Conservation (phyloP, 257 asterid genomes). For the Solanum acaule region DNA sequence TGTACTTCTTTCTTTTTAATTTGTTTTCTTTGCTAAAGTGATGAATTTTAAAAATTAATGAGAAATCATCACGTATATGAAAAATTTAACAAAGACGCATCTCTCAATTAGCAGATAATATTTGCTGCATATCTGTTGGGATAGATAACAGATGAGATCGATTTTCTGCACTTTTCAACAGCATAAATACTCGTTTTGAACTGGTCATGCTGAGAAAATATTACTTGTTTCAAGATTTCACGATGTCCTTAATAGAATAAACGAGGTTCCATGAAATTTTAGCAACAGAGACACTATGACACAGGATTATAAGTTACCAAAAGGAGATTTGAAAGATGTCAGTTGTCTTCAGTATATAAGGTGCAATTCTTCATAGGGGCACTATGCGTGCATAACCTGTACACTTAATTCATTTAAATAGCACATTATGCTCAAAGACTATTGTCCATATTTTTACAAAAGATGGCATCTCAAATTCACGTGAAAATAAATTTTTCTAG, state of each 20-base stretch:
- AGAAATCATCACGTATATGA: not conserved
- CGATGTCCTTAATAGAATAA: not conserved
- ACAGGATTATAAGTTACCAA: not conserved
- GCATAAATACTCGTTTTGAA: not conserved
- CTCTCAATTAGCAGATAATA: not conserved
- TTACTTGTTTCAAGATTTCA: not conserved
- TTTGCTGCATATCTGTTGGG: constrained; percentile 8
- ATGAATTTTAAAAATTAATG: not conserved
- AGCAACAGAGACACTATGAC: not conserved
- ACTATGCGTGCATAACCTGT: not conserved
- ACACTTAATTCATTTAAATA: not conserved
- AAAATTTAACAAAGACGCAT: not conserved
- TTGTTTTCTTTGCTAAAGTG: not conserved
- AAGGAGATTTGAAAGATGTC: not conserved
- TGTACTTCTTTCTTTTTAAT: not conserved
- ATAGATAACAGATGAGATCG: not conserved
- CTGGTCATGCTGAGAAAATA: not conserved
- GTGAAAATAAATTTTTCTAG: not conserved
- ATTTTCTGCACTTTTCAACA: not conserved
- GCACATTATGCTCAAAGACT: not conserved
- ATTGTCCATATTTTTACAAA: not conserved
- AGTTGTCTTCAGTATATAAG: not conserved
- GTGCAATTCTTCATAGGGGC: not conserved
- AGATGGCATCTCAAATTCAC: not conserved
- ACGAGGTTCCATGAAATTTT: not conserved